phyloP scores from a whole-genome alignment of 2,329 filamentous ascomycete genomes.

The Ophidiomyces ophidiicola region DNA sequence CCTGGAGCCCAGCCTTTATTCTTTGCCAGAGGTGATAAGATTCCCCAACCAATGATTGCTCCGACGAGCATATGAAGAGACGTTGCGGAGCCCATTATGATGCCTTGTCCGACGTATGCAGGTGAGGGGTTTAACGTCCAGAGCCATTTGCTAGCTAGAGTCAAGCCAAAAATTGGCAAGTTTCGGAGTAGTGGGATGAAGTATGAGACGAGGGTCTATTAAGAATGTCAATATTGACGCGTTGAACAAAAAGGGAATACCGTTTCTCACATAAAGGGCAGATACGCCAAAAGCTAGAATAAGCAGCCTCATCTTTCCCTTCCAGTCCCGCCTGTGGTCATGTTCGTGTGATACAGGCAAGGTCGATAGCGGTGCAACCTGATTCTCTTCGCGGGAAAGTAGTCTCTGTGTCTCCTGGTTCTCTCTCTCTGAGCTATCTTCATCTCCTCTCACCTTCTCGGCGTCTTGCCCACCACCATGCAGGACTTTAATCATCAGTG shows the following conservation, averaged over 20 bases:
- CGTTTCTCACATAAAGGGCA: constrained; percentile 41
- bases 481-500: constrained; percentile 79
- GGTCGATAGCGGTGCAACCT: constrained; percentile 19
- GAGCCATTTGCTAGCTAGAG: constrained; percentile 67
- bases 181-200: constrained; percentile 77
- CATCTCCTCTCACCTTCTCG: constrained; percentile 24
- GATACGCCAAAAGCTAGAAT: constrained; percentile 49
- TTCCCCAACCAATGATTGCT: constrained; percentile 76
- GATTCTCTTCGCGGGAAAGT: constrained; percentile 28
- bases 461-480: constrained; percentile 51
- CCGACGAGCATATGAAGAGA: constrained; percentile 93
- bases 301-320: constrained; percentile 48
- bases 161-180: constrained; percentile 70
- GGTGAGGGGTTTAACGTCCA: constrained; percentile 95
- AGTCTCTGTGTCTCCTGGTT: constrained; percentile 23
- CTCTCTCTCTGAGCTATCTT: constrained; percentile 11
- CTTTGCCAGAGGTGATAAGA: constrained; percentile 83
- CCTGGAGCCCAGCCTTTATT: constrained; percentile 79
- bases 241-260: neutral
- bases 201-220: constrained; percentile 69
- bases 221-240: constrained; percentile 4
- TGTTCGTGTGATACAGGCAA: constrained; percentile 18
- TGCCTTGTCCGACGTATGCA: constrained; percentile 94
- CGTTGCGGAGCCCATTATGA: constrained; percentile 95
- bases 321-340: constrained; percentile 41